A percentile compares a stretch with the other conserved stretches of the same genome.
Evolutionary conservation across 345 rosid genomes (phyloP).

Genomic region (Camelina sativa): DNA sequence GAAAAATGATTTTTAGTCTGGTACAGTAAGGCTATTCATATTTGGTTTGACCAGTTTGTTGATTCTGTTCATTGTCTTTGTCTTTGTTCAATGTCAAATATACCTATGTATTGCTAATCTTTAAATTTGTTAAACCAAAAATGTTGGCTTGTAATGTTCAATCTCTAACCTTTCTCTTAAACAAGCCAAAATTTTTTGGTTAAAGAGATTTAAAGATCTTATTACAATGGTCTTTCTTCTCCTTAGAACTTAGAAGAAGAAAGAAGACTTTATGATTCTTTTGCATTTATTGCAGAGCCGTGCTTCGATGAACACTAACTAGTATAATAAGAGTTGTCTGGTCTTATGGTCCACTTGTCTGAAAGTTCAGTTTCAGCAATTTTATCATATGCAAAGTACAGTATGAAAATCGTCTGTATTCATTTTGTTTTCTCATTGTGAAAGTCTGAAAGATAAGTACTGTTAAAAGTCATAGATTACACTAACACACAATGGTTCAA

Average conservation of each 20-base stretch:
- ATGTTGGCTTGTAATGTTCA: background rate
- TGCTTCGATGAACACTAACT: slow-evolving; percentile 38
- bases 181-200: background rate
- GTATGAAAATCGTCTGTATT: slow-evolving; percentile 12
- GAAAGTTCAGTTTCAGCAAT: slow-evolving; percentile 24
- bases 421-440: slow-evolving; percentile 31
- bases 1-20: slow-evolving; percentile 3
- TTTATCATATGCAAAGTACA: slow-evolving; percentile 22
- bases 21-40: background rate
- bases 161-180: background rate
- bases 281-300: slow-evolving; percentile 35
- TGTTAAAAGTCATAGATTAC: slow-evolving; percentile 20
- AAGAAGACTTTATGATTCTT: slow-evolving; percentile 8
- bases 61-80: slow-evolving; percentile 11
- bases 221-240: too few species aligned
- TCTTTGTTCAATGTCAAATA: slow-evolving; percentile 15
- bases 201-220: slow-evolving; percentile 11
- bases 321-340: slow-evolving; percentile 29
- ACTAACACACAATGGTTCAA: slow-evolving; percentile 24
- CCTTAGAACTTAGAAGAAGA: slow-evolving; percentile 9
- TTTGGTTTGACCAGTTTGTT: slow-evolving; percentile 18
- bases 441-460: slow-evolving; percentile 1
- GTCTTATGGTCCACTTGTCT: slow-evolving; percentile 39
- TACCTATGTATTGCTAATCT: background rate
- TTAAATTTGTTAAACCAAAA: background rate